Evolutionary conservation across 352 stramenopile species (phyloP).

Genomic region (Aphanomyces stellatus): DNA sequence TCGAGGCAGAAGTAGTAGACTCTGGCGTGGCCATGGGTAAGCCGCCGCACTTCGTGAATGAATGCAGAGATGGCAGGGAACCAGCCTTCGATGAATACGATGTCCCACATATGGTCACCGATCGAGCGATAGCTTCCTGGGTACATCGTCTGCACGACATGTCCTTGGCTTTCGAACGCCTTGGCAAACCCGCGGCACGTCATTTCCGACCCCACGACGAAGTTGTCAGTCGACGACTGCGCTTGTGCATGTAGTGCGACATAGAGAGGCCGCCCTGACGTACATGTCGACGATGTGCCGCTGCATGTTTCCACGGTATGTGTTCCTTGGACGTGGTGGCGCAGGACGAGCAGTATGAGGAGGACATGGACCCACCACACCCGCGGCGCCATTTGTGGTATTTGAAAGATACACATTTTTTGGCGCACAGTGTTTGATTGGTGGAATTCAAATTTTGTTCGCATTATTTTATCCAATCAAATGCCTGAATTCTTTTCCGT

Average conservation of each 20-base stretch:
- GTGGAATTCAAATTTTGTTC: too few species aligned
- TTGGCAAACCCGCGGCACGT: slow-evolving; percentile 24
- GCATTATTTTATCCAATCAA: too few species aligned
- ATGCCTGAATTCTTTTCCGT: too few species aligned
- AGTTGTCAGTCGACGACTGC: slow-evolving; percentile 17
- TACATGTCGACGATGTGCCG: neutral
- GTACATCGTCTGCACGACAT: slow-evolving; percentile 24
- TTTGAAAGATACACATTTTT: too few species aligned
- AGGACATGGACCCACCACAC: too few species aligned
- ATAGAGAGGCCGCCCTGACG: slow-evolving; percentile 6
- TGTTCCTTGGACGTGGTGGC: too few species aligned
- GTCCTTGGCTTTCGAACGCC: slow-evolving; percentile 18
- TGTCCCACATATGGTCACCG: slow-evolving; percentile 22
- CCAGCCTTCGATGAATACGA: slow-evolving; percentile 32
- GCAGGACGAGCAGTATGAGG: too few species aligned
- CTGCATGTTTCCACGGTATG: too few species aligned
- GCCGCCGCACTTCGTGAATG: slow-evolving; percentile 23
- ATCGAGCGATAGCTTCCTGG: slow-evolving; percentile 22
- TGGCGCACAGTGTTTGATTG: too few species aligned
- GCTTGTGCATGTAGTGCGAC: slow-evolving; percentile 27
- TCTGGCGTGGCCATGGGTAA: neutral
- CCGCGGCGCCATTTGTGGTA: too few species aligned
- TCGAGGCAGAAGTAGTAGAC: slow-evolving; percentile 32
- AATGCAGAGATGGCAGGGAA: slow-evolving; percentile 24
- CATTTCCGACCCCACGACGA: slow-evolving; percentile 29